Evolutionary conservation across 169 alveolate genomes (phyloP).

Genomic region (Eimeria sp.): DNA sequence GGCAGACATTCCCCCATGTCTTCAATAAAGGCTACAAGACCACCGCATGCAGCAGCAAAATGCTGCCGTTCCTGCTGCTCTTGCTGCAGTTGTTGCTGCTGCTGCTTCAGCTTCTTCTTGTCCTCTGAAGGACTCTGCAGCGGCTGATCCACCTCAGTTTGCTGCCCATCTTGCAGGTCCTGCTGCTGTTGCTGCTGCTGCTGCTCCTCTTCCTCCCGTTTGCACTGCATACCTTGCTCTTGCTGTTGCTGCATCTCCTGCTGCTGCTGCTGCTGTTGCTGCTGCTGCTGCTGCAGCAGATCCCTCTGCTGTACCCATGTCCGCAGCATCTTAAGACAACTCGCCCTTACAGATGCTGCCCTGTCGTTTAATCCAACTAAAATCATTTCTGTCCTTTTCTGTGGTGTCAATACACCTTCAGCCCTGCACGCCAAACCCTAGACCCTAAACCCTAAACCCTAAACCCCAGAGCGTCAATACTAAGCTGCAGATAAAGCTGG

Average conservation of each 20-base stretch:
- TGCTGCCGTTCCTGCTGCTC: constrained; percentile 21
- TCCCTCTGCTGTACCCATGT: constrained; percentile 56
- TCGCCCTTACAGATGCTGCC: constrained; percentile 43
- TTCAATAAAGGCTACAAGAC: constrained; percentile 28
- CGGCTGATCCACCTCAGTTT: too few species aligned
- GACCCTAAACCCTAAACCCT: constrained; percentile 5
- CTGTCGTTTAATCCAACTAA: constrained; percentile 60
- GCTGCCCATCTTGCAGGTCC: not conserved
- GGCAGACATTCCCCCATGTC: constrained; percentile 44
- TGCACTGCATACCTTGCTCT: too few species aligned
- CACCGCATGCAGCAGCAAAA: constrained; percentile 32
- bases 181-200: not conserved
- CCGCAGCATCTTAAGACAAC: constrained; percentile 65
- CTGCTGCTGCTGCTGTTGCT: constrained; percentile 46
- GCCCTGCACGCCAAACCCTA: constrained; percentile 22
- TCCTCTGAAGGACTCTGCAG: not conserved
- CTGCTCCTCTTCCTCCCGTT: constrained; percentile 4
- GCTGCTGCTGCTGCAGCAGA: constrained; percentile 41
- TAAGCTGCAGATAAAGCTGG: not conserved
- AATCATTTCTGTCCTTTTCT: not conserved
- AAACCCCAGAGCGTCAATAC: not conserved
- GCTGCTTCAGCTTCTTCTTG: constrained; percentile 7
- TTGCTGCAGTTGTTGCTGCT: constrained; percentile 33
- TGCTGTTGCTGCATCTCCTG: constrained; percentile 47
- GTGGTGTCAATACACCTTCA: not conserved